Percentiles rank a stretch among this genome's conserved stretches.
phyloP scores from a whole-genome alignment of 768 basidiomycete species.

The Russula brevipes region DNA sequence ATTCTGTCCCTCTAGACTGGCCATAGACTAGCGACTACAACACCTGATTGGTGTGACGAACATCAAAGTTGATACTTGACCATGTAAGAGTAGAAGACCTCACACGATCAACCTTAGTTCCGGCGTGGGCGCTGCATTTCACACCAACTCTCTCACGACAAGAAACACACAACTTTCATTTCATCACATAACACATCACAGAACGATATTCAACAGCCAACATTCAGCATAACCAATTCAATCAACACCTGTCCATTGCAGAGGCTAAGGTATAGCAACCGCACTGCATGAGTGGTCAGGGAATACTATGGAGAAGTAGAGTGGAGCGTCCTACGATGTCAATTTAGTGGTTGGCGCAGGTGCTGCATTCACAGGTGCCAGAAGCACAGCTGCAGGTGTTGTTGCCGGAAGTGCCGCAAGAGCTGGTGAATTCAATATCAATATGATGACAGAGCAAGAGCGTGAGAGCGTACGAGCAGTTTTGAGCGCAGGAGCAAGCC shows the following conservation, averaged over 20 bases:
- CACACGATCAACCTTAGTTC: no score
- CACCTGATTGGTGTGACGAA: no score
- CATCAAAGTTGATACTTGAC: no score
- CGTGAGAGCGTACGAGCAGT: constrained; percentile 6
- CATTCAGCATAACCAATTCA: neutral
- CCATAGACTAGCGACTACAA: no score
- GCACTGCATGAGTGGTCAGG: neutral
- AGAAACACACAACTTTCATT: neutral
- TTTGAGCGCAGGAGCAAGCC: constrained; percentile 11
- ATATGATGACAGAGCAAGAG: neutral
- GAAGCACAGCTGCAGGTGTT: constrained; percentile 12
- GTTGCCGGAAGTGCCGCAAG: constrained; percentile 5
- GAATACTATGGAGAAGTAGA: neutral
- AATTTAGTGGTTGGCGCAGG: constrained; percentile 15
- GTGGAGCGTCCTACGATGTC: neutral
- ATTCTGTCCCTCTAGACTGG: no score
- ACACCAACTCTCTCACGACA: neutral
- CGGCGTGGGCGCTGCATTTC: neutral
- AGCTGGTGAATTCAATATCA: constrained; percentile 3
- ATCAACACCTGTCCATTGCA: neutral
- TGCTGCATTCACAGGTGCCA: constrained; percentile 12
- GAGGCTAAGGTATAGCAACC: neutral
- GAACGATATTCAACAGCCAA: neutral
- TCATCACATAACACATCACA: neutral
- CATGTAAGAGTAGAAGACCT: neutral